Conservation (phyloP, 768 basidiomycete genomes). For the Cyathus striatus region DNA sequence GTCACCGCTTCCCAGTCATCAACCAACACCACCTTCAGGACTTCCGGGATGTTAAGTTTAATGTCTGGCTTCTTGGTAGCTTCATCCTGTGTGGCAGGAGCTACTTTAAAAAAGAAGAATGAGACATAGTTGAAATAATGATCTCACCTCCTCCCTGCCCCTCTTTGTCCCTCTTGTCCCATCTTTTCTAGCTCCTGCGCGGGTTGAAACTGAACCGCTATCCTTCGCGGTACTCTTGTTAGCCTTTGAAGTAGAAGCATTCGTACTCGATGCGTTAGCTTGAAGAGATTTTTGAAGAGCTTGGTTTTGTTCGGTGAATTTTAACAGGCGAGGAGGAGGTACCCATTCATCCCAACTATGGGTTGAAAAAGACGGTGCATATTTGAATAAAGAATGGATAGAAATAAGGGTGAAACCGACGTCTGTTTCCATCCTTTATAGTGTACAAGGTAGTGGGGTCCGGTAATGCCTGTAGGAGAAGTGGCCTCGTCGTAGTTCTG, state of each 20-base stretch:
- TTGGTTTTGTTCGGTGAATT: conserved; percentile 78
- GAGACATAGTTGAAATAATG: conserved; percentile 2
- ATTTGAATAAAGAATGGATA: too few species aligned
- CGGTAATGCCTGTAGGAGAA: conserved; percentile 53
- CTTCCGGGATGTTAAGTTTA: conserved; percentile 85
- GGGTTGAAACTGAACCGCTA: conserved; percentile 24
- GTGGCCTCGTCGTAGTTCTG: conserved; percentile 62
- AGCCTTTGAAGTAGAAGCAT: conserved; percentile 14
- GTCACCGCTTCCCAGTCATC: conserved; percentile 99
- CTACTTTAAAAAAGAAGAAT: background rate
- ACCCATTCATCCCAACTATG: conserved; percentile 99
- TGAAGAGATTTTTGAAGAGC: conserved; percentile 69
- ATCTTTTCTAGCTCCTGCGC: conserved; percentile 46
- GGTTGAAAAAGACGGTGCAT: too few species aligned
- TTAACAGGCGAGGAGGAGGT: conserved; percentile 71
- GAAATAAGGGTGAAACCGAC: too few species aligned
- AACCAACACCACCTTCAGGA: conserved; percentile 84
- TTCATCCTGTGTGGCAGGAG: conserved; percentile 56
- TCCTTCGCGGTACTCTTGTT: conserved; percentile 14
- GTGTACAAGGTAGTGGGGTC: conserved; percentile 91
- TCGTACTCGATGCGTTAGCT: conserved; percentile 18
- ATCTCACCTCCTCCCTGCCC: conserved; percentile 68
- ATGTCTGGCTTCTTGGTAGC: conserved; percentile 78
- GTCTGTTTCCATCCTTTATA: conserved; percentile 99
- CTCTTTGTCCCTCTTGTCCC: conserved; percentile 64